Conservation (phyloP, 2,329 filamentous ascomycete species). For the Aspergillus aculeatus region DNA sequence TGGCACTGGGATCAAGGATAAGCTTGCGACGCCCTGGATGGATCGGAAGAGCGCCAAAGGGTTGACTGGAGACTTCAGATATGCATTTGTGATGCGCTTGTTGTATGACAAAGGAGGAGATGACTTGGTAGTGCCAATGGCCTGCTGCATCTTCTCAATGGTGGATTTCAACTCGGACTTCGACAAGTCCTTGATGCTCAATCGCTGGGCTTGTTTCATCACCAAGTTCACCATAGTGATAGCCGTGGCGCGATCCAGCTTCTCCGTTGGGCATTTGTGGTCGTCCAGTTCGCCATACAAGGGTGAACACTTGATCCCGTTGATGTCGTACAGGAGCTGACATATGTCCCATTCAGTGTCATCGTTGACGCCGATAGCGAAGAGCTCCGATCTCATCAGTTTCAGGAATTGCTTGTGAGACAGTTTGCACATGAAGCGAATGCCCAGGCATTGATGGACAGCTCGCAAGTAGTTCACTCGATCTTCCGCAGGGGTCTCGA, state of each 20-base stretch:
- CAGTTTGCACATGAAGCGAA: slow-evolving; percentile 79
- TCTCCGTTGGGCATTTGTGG: slow-evolving; percentile 75
- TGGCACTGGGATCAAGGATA: slow-evolving; percentile 69
- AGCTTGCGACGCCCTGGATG: slow-evolving; percentile 72
- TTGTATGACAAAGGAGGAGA: slow-evolving; percentile 84
- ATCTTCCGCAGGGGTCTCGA: slow-evolving; percentile 67
- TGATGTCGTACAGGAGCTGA: slow-evolving; percentile 79
- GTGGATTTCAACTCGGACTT: slow-evolving; percentile 88
- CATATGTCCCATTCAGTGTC: slow-evolving; percentile 84
- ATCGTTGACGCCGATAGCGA: slow-evolving; percentile 71
- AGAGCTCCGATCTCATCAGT: slow-evolving; percentile 80
- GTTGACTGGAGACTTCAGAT: slow-evolving; percentile 79
- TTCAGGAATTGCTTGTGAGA: slow-evolving; percentile 87
- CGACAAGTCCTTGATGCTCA: slow-evolving; percentile 85
- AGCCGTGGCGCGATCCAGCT: slow-evolving; percentile 76
- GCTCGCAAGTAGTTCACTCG: slow-evolving; percentile 75
- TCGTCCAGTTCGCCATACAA: slow-evolving; percentile 67
- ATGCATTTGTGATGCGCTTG: slow-evolving; percentile 75
- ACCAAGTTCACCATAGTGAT: slow-evolving; percentile 81
- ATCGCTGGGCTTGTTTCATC: slow-evolving; percentile 73
- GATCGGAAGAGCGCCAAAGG: slow-evolving; percentile 76
- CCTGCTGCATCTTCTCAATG: slow-evolving; percentile 89
- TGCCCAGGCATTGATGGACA: slow-evolving; percentile 79
- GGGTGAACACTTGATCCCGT: slow-evolving; percentile 74
- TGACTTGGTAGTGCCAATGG: slow-evolving; percentile 73